phyloP scores from a whole-genome alignment of 305 asterid species.

The Lippia alba region DNA sequence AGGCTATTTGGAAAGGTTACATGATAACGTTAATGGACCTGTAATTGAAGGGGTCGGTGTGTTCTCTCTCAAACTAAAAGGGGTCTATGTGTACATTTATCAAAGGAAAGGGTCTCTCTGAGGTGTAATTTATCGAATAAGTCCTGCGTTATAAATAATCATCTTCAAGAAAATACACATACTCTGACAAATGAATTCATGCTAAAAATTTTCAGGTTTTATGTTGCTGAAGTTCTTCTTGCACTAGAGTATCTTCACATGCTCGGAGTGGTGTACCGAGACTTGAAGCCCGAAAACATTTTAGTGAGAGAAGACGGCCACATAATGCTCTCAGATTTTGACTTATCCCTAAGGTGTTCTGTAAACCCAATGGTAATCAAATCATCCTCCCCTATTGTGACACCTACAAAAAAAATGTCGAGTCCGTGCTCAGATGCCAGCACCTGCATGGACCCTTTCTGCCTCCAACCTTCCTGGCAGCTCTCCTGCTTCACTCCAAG shows the following conservation, averaged over 20 bases:
- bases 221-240: conserved; percentile 87
- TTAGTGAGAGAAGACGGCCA: conserved; percentile 93
- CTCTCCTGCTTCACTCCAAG: conserved; percentile 82
- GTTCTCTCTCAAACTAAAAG: too few species aligned
- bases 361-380: conserved; percentile 60
- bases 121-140: too few species aligned
- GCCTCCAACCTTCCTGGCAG: conserved; percentile 89
- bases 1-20: too few species aligned
- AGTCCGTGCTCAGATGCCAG: conserved; percentile 62
- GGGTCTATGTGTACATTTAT: too few species aligned
- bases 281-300: conserved; percentile 89
- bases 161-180: too few species aligned
- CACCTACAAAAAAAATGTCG: conserved; percentile 53
- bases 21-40: too few species aligned
- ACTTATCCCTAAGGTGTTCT: conserved; percentile 70
- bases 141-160: too few species aligned
- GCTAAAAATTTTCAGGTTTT: conserved; percentile 64
- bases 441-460: conserved; percentile 83
- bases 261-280: conserved; percentile 93
- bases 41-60: too few species aligned
- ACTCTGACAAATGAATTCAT: conserved; percentile 5
- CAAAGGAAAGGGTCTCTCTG: too few species aligned
- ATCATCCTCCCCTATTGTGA: conserved; percentile 51
- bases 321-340: conserved; percentile 93
- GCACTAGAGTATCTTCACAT: conserved; percentile 94